Conservation (phyloP, 164 flowering plant species). For the Houttuynia cordata region DNA sequence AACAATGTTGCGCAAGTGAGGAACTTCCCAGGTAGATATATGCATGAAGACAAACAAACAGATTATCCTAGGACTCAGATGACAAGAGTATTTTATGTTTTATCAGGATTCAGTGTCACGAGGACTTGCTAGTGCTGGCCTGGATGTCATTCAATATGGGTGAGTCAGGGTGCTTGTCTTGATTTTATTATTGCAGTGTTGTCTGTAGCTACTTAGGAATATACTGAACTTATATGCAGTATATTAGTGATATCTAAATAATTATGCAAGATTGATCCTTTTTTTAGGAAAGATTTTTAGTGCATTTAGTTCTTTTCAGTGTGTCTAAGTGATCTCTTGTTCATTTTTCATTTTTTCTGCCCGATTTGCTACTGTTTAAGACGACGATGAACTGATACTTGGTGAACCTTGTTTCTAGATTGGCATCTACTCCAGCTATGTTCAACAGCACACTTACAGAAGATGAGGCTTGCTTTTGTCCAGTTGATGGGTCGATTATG, state of each 20-base stretch:
- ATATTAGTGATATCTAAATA: not conserved
- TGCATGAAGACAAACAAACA: too few relatives aligned
- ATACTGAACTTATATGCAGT: not conserved
- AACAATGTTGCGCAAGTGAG: too few relatives aligned
- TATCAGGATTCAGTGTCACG: slow-evolving; percentile 88
- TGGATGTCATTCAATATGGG: slow-evolving; percentile 89
- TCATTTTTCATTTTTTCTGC: not conserved
- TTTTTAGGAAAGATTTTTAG: too few relatives aligned
- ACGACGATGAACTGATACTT: not conserved
- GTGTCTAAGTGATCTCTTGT: not conserved
- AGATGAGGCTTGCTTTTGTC: slow-evolving; percentile 55
- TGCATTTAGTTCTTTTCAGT: not conserved
- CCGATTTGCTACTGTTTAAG: not conserved
- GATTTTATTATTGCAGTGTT: too few relatives aligned
- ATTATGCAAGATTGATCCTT: not conserved
- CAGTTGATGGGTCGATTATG: slow-evolving; percentile 95
- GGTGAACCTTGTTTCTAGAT: slow-evolving; percentile 25
- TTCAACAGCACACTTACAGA: slow-evolving; percentile 82
- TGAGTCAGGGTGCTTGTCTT: slow-evolving; percentile 15
- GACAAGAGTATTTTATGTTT: too few relatives aligned
- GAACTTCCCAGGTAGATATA: too few relatives aligned
- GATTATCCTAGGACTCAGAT: too few relatives aligned
- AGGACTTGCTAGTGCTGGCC: slow-evolving; percentile 64
- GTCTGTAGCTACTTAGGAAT: too few relatives aligned
- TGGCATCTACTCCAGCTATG: slow-evolving; percentile 99